Evolutionary conservation across 129 eudicot genomes (phyloP), one percentile per base, ranked within the genome.

Genomic region (Artemisia annua): DNA sequence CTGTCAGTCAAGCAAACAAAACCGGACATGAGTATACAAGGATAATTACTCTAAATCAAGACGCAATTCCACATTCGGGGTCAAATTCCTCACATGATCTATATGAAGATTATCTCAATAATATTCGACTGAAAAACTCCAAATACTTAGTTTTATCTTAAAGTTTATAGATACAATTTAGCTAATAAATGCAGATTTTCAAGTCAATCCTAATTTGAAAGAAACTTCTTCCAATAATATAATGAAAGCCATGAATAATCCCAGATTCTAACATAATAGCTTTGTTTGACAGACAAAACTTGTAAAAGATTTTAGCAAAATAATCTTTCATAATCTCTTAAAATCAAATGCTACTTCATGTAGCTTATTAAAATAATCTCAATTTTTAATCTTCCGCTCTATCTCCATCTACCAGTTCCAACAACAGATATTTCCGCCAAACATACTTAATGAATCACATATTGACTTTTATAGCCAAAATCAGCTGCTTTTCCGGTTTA

Each of bases 381-480:
- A 24, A 24, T 24, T 24, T 24, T 24, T 24, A 24, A 24, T 24
- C 26, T 24, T 2, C 26, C 26, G 26, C 2, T 24, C 2, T 2
- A 24, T 24, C 26, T 24, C 26, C 26, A 20, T 24, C 26, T 24
- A 24, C 26, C 26, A 20, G 26, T 24, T 24, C 2, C 26, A 24
- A 2, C 26, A 24, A 24, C 2, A 24, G 26, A 0, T 24, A 24
- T 2, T 24, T 24, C 26, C 26, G 2, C 26, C 26, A 24, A 24
- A 24, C 26, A 24, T 24, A 24, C 26, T 2, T 2, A 24, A 71
- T 39, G 66, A 22, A 43, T 20, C 12, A 55, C 43, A 71, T 17
- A 35, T 71, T 56, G 55, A 71, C 22, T 50, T 68, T 24, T 51
- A 11, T 6, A 53, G 72, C 24, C 48, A 26, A 61, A 60, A 48